Evolutionary conservation across 176 grass and related monocot species (phyloP).

Genomic region (Hsuehochloa calcarea): DNA sequence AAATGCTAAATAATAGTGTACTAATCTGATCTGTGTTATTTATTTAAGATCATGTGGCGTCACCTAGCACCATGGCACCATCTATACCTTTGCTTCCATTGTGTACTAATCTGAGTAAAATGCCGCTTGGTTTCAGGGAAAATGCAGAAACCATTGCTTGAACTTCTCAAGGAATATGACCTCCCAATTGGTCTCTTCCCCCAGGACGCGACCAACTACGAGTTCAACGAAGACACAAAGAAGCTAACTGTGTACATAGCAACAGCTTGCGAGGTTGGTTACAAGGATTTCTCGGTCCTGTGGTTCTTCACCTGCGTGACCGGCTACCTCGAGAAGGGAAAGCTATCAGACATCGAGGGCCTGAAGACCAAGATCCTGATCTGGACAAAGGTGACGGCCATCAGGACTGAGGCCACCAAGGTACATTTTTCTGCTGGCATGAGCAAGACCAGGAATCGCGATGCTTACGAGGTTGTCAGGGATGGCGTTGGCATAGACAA

Average conservation of each 20-base stretch:
- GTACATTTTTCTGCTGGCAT: constrained; percentile 61
- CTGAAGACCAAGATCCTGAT: constrained; percentile 86
- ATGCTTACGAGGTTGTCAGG: constrained; percentile 76
- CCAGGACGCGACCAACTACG: constrained; percentile 73
- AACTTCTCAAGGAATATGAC: constrained; percentile 73
- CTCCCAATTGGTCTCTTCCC: constrained; percentile 74
- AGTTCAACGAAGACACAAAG: constrained; percentile 68
- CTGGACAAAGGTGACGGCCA: constrained; percentile 61
- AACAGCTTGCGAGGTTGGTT: constrained; percentile 68
- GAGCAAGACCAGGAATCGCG: constrained; percentile 66
- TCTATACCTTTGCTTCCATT: background rate
- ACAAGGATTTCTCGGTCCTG: constrained; percentile 76
- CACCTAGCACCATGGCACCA: background rate
- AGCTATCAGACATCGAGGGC: constrained; percentile 70
- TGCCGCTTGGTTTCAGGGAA: constrained; percentile 55
- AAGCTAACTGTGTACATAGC: constrained; percentile 64
- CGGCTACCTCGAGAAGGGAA: constrained; percentile 75
- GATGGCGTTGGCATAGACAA: constrained; percentile 63
- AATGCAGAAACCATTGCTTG: constrained; percentile 82
- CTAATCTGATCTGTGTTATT: too few relatives aligned
- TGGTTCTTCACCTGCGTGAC: constrained; percentile 63
- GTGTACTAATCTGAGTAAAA: background rate
- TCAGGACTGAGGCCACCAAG: constrained; percentile 65
- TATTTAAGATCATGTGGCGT: too few relatives aligned
- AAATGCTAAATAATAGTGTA: too few relatives aligned